These are phyloP conservation scores for Harringtonia aguacate DNA, from an alignment of 2,329 filamentous ascomycete species.

Conservation along the genomic window DNA sequence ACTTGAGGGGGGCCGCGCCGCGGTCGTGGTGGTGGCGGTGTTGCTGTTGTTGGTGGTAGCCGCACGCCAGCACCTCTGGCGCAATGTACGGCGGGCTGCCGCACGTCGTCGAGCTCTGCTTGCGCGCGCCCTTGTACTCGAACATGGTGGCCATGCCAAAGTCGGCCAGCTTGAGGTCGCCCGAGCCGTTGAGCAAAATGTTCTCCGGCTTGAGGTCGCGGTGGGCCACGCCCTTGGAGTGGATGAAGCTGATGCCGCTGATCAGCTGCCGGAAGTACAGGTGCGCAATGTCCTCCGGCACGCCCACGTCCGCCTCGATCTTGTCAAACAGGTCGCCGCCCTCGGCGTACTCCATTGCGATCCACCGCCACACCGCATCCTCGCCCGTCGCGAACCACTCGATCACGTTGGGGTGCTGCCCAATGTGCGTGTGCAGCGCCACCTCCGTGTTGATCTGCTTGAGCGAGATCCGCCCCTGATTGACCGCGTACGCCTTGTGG, in stretches of 20 bases:
- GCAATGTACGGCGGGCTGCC: conserved; percentile 96
- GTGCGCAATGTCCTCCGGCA: conserved; percentile 90
- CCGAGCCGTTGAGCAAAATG: conserved; percentile 74
- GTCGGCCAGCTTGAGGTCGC: conserved; percentile 88
- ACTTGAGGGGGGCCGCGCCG: conserved; percentile 32
- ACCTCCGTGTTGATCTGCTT: conserved; percentile 92
- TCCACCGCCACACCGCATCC: conserved; percentile 85
- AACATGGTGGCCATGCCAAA: conserved; percentile 95
- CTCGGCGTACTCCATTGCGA: conserved; percentile 94
- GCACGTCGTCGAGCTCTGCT: conserved; percentile 80
- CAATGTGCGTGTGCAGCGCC: conserved; percentile 77
- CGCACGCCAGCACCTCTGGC: conserved; percentile 67
- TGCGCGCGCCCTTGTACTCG: conserved; percentile 73
- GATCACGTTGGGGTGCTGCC: conserved; percentile 86
- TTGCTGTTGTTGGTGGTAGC: conserved; percentile 30
- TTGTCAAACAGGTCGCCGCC: conserved; percentile 98
- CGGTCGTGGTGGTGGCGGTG: neutral
- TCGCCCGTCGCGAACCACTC: conserved; percentile 84
- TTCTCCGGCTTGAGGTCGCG: conserved; percentile 92
- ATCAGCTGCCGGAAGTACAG: conserved; percentile 92
- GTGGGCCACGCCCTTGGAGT: conserved; percentile 90
- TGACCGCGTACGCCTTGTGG: conserved; percentile 89
- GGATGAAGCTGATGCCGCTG: conserved; percentile 86
- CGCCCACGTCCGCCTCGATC: conserved; percentile 93
- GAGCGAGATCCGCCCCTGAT: conserved; percentile 75